phyloP scores from a whole-genome alignment of 371 early-diverging fungal species.

The Haplosporangium sp. region DNA sequence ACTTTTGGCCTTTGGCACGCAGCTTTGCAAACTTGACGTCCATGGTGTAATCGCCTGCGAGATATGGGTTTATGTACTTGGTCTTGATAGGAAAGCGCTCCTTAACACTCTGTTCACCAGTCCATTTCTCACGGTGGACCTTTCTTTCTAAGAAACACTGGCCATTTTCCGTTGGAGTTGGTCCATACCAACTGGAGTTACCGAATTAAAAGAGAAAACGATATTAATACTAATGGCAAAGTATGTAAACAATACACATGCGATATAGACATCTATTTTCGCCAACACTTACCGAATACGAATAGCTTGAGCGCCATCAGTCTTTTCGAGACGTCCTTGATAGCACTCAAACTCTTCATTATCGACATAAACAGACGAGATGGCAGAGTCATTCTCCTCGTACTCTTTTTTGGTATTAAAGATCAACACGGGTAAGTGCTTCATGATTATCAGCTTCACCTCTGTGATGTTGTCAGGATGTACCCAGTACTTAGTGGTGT shows the following conservation, averaged over 20 bases:
- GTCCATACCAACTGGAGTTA: slow-evolving; percentile 89
- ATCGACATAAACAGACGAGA: slow-evolving; percentile 98
- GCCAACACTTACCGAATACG: slow-evolving; percentile 79
- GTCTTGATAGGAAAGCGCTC: slow-evolving; percentile 97
- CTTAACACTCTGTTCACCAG: slow-evolving; percentile 97
- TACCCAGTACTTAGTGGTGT: slow-evolving; percentile 99
- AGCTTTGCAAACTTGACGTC: slow-evolving; percentile 86
- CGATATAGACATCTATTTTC: neutral
- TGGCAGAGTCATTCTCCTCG: slow-evolving; percentile 86
- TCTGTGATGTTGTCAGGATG: slow-evolving; percentile 99
- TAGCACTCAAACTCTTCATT: slow-evolving; percentile 96
- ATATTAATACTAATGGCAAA: neutral
- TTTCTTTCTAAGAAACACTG: slow-evolving; percentile 99
- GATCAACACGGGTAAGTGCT: slow-evolving; percentile 96
- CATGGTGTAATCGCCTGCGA: slow-evolving; percentile 86
- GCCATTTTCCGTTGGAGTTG: slow-evolving; percentile 75
- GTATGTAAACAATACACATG: slow-evolving; percentile 3
- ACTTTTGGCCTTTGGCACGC: slow-evolving; percentile 83
- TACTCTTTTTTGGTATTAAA: slow-evolving; percentile 88
- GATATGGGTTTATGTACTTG: slow-evolving; percentile 90
- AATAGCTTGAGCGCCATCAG: slow-evolving; percentile 94
- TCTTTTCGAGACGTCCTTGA: slow-evolving; percentile 92
- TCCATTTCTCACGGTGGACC: slow-evolving; percentile 98
- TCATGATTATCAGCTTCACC: slow-evolving; percentile 93
- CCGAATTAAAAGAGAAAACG: neutral